phyloP scores from a whole-genome alignment of 768 basidiomycete genomes.

The Podaxis mareebaensis region DNA sequence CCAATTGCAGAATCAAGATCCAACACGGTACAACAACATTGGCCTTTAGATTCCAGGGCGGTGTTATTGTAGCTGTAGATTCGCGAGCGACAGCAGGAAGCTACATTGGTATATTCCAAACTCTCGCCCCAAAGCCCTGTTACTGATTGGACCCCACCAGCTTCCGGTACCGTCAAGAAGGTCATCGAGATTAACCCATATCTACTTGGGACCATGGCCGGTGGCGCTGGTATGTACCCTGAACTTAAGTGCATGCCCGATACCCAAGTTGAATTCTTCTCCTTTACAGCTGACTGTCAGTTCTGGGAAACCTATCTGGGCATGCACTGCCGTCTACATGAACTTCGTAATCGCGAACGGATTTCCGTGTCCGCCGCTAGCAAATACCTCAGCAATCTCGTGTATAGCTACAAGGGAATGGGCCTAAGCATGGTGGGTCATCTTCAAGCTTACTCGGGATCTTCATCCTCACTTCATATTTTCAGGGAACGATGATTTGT shows the following conservation, averaged over 20 bases:
- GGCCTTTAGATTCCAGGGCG: conserved; percentile 95
- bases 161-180: conserved; percentile 97
- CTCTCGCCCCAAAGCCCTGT: background rate
- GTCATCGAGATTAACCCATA: conserved; percentile 99
- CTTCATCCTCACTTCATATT: background rate
- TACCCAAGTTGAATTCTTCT: background rate
- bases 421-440: conserved; percentile 92
- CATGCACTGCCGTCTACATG: conserved; percentile 95
- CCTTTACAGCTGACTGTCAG: conserved; percentile 80
- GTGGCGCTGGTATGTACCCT: conserved; percentile 80
- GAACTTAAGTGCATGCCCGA: background rate
- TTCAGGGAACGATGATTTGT: conserved; percentile 97
- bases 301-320: conserved; percentile 99
- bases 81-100: conserved; percentile 96
- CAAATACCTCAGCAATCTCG: conserved; percentile 96
- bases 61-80: conserved; percentile 99
- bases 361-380: conserved; percentile 99
- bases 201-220: conserved; percentile 99
- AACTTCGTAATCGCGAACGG: conserved; percentile 93
- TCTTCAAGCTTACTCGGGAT: background rate
- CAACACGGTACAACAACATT: conserved; percentile 98
- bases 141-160: conserved; percentile 39
- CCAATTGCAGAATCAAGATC: conserved; percentile 94
- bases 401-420: conserved; percentile 99
- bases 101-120: conserved; percentile 78